Evolutionary conservation across 2,329 filamentous ascomycete genomes (phyloP).

Genomic region (Rutstroemia sp.): DNA sequence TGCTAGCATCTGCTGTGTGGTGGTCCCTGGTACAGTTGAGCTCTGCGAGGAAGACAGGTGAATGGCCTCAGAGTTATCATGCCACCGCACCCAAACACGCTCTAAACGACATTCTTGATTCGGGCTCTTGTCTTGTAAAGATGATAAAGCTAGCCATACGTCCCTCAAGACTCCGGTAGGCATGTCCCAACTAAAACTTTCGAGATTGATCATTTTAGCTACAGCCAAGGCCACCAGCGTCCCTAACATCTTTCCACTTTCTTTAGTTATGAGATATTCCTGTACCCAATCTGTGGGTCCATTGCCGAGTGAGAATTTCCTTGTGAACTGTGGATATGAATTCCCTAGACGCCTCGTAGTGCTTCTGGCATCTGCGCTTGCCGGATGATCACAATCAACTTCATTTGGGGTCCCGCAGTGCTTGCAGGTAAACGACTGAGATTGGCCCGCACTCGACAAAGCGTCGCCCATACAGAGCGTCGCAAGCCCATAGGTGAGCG

Average conservation of each 20-base stretch:
- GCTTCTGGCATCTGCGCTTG: slow-evolving; percentile 11
- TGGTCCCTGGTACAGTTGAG: slow-evolving; percentile 15
- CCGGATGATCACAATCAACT: slow-evolving; percentile 21
- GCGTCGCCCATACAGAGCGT: slow-evolving; percentile 69
- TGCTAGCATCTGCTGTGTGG: slow-evolving; percentile 24
- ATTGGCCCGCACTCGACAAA: slow-evolving; percentile 32
- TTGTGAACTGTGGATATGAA: slow-evolving; percentile 70
- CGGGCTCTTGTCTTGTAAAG: slow-evolving; percentile 49
- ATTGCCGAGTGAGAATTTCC: slow-evolving; percentile 80
- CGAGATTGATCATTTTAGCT: slow-evolving; percentile 74
- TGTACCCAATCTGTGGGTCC: slow-evolving; percentile 71
- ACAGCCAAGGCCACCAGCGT: slow-evolving; percentile 72
- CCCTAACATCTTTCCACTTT: slow-evolving; percentile 82
- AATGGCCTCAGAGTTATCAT: slow-evolving; percentile 51
- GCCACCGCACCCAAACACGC: slow-evolving; percentile 74
- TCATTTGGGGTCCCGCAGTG: slow-evolving; percentile 27
- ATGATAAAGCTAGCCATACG: slow-evolving; percentile 72
- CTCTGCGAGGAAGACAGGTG: slow-evolving; percentile 22
- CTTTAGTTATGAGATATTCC: slow-evolving; percentile 75
- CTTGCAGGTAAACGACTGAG: slow-evolving; percentile 25
- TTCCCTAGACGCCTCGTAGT: slow-evolving; percentile 51
- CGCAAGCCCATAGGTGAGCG: slow-evolving; percentile 73
- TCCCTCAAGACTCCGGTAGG: slow-evolving; percentile 75
- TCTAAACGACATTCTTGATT: slow-evolving; percentile 60
- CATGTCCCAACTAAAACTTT: slow-evolving; percentile 85